These are phyloP conservation scores for Diaporthe sp. DNA, from an alignment of 2,329 filamentous ascomycete genomes.

Conservation along the genomic window DNA sequence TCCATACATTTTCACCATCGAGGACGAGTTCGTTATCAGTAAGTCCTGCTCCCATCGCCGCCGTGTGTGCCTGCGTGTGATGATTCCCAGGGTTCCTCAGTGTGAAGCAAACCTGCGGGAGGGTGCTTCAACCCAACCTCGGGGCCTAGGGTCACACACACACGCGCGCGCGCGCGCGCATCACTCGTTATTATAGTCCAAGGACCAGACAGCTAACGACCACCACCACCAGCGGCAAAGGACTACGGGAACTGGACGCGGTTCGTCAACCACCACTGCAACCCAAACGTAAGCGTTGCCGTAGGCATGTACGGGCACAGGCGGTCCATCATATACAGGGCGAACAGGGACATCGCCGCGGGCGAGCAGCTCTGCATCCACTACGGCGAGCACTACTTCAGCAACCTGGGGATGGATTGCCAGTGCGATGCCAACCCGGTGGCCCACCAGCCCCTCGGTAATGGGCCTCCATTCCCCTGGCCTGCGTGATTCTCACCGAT, in stretches of 20 bases:
- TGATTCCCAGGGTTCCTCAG: not conserved
- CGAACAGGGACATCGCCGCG: not conserved
- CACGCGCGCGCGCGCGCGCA: not conserved
- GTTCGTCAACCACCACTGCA: conserved; percentile 21
- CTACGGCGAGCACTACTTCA: not conserved
- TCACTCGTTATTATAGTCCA: not conserved
- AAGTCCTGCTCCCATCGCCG: not conserved
- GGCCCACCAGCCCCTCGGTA: not conserved
- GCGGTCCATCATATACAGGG: conserved; percentile 45
- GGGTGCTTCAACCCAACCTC: not conserved
- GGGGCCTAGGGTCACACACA: not conserved
- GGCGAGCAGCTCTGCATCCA: not conserved
- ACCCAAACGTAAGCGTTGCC: conserved; percentile 46
- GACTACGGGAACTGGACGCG: conserved; percentile 14
- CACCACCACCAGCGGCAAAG: not conserved
- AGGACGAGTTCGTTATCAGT: not conserved
- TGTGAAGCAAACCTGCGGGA: not conserved
- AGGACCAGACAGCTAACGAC: not conserved
- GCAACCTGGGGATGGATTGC: not conserved
- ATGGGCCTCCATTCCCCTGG: not conserved
- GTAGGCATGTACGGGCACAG: conserved; percentile 63
- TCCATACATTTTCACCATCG: not conserved
- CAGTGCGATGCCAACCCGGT: not conserved
- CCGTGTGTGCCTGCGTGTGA: not conserved
- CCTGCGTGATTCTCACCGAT: too few relatives aligned